Evolutionary conservation across 306 rosid genomes (phyloP), one percentile per base, ranked within the genome.

Genomic region (Vigna hirtella): DNA sequence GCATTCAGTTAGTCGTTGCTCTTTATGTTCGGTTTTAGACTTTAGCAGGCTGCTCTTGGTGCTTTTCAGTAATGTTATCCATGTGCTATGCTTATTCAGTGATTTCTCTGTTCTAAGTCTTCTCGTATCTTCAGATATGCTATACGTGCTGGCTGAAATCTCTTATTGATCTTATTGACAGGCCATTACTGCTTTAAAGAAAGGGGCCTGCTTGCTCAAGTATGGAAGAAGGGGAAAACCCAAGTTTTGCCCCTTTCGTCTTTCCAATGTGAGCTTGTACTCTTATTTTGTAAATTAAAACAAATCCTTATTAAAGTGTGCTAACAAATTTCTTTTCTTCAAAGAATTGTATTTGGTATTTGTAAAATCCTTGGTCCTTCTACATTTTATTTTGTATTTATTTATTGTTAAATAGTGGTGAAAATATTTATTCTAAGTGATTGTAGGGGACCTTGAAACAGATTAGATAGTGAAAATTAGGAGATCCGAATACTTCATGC

Each of bases 201-300:
- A 96, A 83, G 98, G 99, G 82, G 99, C 98, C 48, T 78, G 49
- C 91, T 88, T 95, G 84, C 97, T 95, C 83, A 95, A 95, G 88
- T 95, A 95, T 77, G 99, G 98, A 80, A 93, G 99, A 87, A 91
- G 99, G 82, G 99, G 99, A 65, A 96, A 91, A 81, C 99, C 98
- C 83, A 96, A 96, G 80, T 91, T 87, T 85, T 96, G 99, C 74
- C 98, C 97, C 55, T 93, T 96, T 73, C 94, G 96, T 45, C 98
- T 96, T 83, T 96, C 99, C 61, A 96, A 93, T 85, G 99, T 96
- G 83, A 91, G 98, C 69, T 83, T 38, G 62, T 74, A 38, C 32
- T 79, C 61, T 13, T 75, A 79, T 77, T 64, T 63, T n/a, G 36
- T 68, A 63, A 58, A 79, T 75, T 61, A 5, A 65, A 49, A 55